Evolutionary conservation across 805 yeast species (phyloP).

Genomic region (Lipomyces starkeyi): DNA sequence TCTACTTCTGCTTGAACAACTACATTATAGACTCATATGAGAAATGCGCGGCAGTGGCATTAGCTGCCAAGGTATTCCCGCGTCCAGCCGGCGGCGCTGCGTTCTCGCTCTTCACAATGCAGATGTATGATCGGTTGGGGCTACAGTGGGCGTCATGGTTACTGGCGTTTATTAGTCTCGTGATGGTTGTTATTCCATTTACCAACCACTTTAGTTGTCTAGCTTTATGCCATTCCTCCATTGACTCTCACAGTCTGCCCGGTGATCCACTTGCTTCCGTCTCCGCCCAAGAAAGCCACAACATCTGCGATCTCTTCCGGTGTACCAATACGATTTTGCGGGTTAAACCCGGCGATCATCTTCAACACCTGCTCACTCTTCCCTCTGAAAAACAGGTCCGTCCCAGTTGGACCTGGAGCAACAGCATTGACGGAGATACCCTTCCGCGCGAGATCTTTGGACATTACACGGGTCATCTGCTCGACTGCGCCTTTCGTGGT

Average conservation of each 20-base stretch:
- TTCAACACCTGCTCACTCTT: conserved; percentile 43
- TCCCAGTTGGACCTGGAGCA: conserved; percentile 51
- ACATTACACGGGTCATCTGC: conserved; percentile 54
- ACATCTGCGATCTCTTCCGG: conserved; percentile 57
- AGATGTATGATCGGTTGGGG: conserved; percentile 56
- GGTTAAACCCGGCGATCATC: conserved; percentile 45
- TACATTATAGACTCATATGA: conserved; percentile 74
- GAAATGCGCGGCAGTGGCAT: conserved; percentile 48
- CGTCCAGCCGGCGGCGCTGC: conserved; percentile 65
- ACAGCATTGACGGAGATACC: conserved; percentile 56
- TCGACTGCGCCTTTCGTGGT: conserved; percentile 65
- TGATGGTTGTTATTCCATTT: conserved; percentile 59
- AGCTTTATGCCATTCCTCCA: conserved; percentile 53
- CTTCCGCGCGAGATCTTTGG: conserved; percentile 54
- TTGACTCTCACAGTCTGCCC: conserved; percentile 61
- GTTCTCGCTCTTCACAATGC: conserved; percentile 60
- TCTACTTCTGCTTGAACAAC: conserved; percentile 72
- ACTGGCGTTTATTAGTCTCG: conserved; percentile 56
- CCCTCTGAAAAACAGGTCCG: background rate
- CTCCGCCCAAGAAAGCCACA: conserved; percentile 54
- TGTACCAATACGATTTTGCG: conserved; percentile 54
- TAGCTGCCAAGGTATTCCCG: conserved; percentile 64
- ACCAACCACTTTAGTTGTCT: too few relatives aligned
- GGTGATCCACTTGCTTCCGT: conserved; percentile 57
- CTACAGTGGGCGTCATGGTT: conserved; percentile 60